Base-by-base conservation (phyloP, 2,329 filamentous ascomycete species). In the Ilyonectria destructans region DNA sequence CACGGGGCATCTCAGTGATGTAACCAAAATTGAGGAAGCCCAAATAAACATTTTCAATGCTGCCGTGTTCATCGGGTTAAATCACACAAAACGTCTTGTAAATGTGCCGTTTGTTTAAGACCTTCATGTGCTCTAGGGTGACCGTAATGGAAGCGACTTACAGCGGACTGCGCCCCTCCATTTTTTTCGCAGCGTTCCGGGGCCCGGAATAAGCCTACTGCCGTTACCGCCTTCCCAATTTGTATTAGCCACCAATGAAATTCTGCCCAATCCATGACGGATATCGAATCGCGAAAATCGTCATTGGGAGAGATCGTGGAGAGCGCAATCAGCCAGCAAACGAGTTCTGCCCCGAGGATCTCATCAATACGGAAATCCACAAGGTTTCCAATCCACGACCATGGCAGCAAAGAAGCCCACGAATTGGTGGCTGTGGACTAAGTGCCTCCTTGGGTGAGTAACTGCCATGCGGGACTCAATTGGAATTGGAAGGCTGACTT, bases 401-500 rank as follows among this genome's bases (percentile, higher is more conserved):
- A 80, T 80, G 79, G 74, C 77, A 65, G 77, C 83, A 56, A 84
- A 84, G 68, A 88, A 84, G 74, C 80, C 85, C 29, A 79, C 82
- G 58, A 90, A 88, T 65, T 89, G 89, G 84, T 82, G 81, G 70
- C 81, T 89, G 68, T 90, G 86, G 84, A 80, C 89, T 69, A 96
- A 96, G 84, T 93, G 96, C 88, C 74, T 91, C 6, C 83, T 85
- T 59, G 89, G 86, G 93, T 95, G 85, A 83, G 90, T 81, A 51
- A 58, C 54, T 45, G 63, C 63, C 29, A 70, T 69, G 19, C 64
- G 61, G 69, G 48, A 15, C 57, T 46, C n/a, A 15, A 54, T 55
- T 52, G 48, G 62, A 23, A 62, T 67, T 67, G 58, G 52, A 35
- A 52, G 45, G 57, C 62, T 70, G 60, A 72, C 62, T 62, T 26